Evolutionary conservation across 2,329 filamentous ascomycete species (phyloP), one percentile per base, ranked within the genome.

Genomic region (Metarhizium brunneum): DNA sequence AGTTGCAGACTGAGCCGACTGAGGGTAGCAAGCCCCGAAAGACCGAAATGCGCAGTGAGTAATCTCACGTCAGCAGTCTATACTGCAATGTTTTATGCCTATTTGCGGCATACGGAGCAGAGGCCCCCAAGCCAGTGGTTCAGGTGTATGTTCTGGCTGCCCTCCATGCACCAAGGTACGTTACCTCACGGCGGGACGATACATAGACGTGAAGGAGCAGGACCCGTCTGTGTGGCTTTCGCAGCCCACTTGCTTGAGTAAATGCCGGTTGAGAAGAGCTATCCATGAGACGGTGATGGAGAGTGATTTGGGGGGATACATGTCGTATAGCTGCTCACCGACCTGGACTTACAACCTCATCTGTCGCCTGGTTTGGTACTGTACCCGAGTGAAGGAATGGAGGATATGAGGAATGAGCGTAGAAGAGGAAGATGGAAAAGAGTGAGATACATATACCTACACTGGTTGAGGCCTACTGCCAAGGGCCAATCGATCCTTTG

Each of bases 181-280:
- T 56, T 6, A 62, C 69, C 55, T 76, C 74, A 11, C 74, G 60
- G 5, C 73, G 72, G 4, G 69, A 74, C 0, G 67, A 67, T 0
- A 73, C 74, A 53, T 69, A 73, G 8, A 73, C 74, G 58, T 77
- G 75, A 53, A 75, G 72, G 60, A 69, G 73, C 35, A 77, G 59
- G 1, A 74, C 54, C 0, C 70, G 68, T 5, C 63, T 7, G 6
- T 11, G 32, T 35, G 32, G 6, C 32, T 11, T 35, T 35, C 2
- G 32, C 10, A 35, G 2, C 6, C 2, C 1, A 35, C 2, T 11
- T 35, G 32, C 32, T 35, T 35, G 32, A 58, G 5, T 69, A 69
- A 3, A 57, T 58, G 0, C 62, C 57, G 2, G 58, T 2, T 74
- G 71, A 5, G 73, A 71, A 56, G 74, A 71, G 1, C 71, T 67